These are phyloP conservation scores for Agapanthus africanus DNA, from an alignment of 106 monocot species.

Conservation along the genomic window DNA sequence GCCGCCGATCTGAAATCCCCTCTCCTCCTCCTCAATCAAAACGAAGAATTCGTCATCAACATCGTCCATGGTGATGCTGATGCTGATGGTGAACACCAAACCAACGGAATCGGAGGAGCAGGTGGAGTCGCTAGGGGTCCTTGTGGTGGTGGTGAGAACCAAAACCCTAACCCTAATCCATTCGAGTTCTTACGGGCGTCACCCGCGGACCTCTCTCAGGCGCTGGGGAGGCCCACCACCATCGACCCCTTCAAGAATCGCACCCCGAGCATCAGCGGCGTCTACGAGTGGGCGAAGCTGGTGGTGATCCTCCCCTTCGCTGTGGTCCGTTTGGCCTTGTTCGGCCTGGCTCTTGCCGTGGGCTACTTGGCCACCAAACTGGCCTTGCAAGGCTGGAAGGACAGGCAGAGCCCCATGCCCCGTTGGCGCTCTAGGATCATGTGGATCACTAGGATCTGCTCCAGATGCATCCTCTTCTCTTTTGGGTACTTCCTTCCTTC, in stretches of 20 bases:
- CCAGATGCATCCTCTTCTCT: conserved; percentile 77
- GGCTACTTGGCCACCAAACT: conserved; percentile 64
- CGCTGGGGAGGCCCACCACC: conserved; percentile 21
- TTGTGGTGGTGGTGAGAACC: neutral
- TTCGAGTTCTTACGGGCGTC: conserved; percentile 49
- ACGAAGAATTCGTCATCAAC: conserved; percentile 8
- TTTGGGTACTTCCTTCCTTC: conserved; percentile 51
- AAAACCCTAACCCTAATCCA: conserved; percentile 26
- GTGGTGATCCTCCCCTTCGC: conserved; percentile 48
- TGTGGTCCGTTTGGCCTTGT: conserved; percentile 40
- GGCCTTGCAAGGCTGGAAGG: conserved; percentile 79
- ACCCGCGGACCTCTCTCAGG: conserved; percentile 3
- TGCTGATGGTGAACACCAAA: neutral
- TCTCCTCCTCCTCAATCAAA: neutral
- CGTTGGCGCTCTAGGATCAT: conserved; percentile 72
- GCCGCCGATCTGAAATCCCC: conserved; percentile 8
- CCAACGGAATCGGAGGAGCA: neutral
- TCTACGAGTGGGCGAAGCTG: conserved; percentile 59
- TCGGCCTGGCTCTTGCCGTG: conserved; percentile 53
- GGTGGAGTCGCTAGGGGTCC: no score
- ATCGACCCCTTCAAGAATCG: conserved; percentile 85
- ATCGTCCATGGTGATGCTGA: neutral
- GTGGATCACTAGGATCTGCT: conserved; percentile 77
- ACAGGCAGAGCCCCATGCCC: conserved; percentile 63
- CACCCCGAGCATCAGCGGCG: conserved; percentile 39